Evolutionary conservation across 164 flowering plant species (phyloP), one percentile per base, ranked within the genome.

Genomic region (Kingdonia uniflora): DNA sequence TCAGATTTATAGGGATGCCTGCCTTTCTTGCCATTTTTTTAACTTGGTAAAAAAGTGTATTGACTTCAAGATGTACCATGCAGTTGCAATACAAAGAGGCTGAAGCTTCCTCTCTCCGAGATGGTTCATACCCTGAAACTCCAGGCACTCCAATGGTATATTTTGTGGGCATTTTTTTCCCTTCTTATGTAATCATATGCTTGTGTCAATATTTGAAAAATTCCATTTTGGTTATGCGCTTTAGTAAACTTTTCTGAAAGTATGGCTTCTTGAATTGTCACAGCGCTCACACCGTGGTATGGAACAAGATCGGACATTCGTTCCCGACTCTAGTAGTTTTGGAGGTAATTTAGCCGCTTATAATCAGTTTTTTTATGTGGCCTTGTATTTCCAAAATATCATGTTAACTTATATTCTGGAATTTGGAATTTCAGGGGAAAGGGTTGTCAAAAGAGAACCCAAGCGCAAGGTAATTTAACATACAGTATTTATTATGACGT

Each of bases 61-160:
- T 54, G 15, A 47, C 51, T 11, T 4, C 26, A 14, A 17, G 14
- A 1, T 20, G 14, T 47, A 20, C 20, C 54, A 16, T 40, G 41
- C 73, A 90, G 97, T 57, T 90, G 70, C 95, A 90, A 66, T 69
- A 82, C 45, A 87, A 84, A 75, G 95, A 87, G 68, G 88, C 91
- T 37, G 97, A 90, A 63, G 82, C 89, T 52, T 77, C 89, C 39
- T 80, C 89, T 50, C 74, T 69, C 40, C 82, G 81, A 56, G 95
- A 90, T 15, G 69, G 73, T 66, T 67, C 90, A 41, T 84, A 76
- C 66, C 46, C 69, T 56, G 96, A 90, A 49, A 71, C 84, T 45
- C 92, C 88, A 33, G 70, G 72, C 55, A 82, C 95, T 55, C 95
- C 95, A 22, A 84, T 82, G 82, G 97, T 85, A 62, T 56, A 53